phyloP scores from a whole-genome alignment of 257 asterid genomes.

The Petrea volubilis region DNA sequence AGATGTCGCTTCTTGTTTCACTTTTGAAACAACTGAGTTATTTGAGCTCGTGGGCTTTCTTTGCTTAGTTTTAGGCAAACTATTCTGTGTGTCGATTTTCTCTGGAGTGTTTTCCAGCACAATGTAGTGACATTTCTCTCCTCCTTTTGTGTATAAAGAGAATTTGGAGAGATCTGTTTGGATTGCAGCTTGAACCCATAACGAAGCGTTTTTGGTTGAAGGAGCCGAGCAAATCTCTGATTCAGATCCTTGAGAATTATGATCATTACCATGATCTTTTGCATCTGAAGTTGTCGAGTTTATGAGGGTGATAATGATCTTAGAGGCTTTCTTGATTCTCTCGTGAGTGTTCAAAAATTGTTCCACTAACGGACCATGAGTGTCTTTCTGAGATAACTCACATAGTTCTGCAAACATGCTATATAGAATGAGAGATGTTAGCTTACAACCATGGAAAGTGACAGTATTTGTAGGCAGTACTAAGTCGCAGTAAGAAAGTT shows the following conservation, averaged over 20 bases:
- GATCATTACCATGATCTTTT: conserved; percentile 14
- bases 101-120: conserved; percentile 44
- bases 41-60: conserved; percentile 30
- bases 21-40: conserved; percentile 25
- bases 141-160: conserved; percentile 54
- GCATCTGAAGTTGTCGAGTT: conserved; percentile 31
- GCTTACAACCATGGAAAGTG: conserved; percentile 1
- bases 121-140: conserved; percentile 45
- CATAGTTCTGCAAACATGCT: conserved; percentile 79
- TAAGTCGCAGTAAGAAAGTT: not conserved
- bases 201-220: conserved; percentile 47
- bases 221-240: conserved; percentile 11
- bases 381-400: conserved; percentile 46
- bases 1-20: conserved; percentile 29
- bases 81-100: conserved; percentile 31
- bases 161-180: conserved; percentile 68
- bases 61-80: conserved; percentile 28
- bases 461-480: not conserved
- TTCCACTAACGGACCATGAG: conserved; percentile 60
- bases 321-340: conserved; percentile 47
- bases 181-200: conserved; percentile 91
- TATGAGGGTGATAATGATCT: conserved; percentile 33
- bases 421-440: conserved; percentile 16
- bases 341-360: conserved; percentile 60
- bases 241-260: conserved; percentile 21